phyloP scores from a whole-genome alignment of 2,329 filamentous ascomycete species.

The Colletotrichum tofieldiae region DNA sequence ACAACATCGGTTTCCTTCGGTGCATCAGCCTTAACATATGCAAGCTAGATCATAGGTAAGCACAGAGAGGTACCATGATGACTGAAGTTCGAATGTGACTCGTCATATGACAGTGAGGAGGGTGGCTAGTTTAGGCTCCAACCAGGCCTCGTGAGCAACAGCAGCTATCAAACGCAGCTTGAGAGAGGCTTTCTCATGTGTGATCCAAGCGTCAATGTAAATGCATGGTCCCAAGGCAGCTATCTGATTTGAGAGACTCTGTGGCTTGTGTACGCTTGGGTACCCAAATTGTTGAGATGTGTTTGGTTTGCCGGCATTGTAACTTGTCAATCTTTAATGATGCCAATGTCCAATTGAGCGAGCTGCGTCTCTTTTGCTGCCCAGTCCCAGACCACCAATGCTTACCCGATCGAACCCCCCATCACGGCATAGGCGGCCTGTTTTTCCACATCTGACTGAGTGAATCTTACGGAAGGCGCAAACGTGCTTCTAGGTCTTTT shows the following conservation, averaged over 20 bases:
- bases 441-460: background rate
- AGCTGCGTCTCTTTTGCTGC: conserved; percentile 4
- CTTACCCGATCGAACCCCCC: conserved; percentile 10
- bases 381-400: conserved; percentile 3
- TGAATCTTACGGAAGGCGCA: background rate
- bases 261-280: background rate
- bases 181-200: background rate
- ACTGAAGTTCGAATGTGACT: background rate
- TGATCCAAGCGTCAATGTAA: conserved; percentile 1
- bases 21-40: background rate
- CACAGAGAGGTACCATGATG: background rate
- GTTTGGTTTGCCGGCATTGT: background rate
- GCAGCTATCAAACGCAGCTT: background rate
- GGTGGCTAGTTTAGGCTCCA: background rate
- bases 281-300: conserved; percentile 7
- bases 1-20: background rate
- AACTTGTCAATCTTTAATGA: background rate
- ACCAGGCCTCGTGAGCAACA: background rate
- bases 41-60: background rate
- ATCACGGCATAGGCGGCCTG: background rate
- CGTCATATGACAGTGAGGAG: conserved; percentile 5
- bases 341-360: background rate
- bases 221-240: background rate
- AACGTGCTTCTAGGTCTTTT: background rate
- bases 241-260: background rate